These are phyloP conservation scores for Puccinia novopanici DNA, from an alignment of 1,284 basidiomycete genomes.

Conservation along the genomic window DNA sequence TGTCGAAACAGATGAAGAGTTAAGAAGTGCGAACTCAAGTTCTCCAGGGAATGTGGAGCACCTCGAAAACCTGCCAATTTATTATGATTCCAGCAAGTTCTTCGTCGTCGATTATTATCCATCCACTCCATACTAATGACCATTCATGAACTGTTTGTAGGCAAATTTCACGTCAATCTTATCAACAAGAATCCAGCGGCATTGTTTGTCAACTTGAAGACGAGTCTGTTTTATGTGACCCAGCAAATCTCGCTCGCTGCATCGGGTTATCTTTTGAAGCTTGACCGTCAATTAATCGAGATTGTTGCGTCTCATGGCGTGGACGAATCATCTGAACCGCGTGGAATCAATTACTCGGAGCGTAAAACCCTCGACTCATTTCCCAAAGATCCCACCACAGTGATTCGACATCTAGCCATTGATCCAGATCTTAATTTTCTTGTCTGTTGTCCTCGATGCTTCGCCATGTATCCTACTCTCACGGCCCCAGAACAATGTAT, in stretches of 20 bases:
- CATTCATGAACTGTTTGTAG: too few relatives aligned
- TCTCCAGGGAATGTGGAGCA: too few relatives aligned
- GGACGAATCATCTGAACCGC: not conserved
- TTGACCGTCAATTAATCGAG: not conserved
- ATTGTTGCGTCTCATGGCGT: not conserved
- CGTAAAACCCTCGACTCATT: not conserved
- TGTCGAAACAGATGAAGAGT: too few relatives aligned
- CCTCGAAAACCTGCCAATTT: too few relatives aligned
- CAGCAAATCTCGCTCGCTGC: not conserved
- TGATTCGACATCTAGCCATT: not conserved
- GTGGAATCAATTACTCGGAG: not conserved
- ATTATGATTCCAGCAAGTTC: too few relatives aligned
- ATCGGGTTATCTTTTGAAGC: not conserved
- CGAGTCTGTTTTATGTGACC: not conserved
- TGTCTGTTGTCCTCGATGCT: constrained; percentile 23
- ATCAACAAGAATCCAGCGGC: not conserved
- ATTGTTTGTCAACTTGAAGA: not conserved
- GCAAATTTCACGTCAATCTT: too few relatives aligned
- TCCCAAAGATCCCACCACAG: not conserved
- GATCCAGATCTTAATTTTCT: not conserved
- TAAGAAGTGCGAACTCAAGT: too few relatives aligned
- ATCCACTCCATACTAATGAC: too few relatives aligned
- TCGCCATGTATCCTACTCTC: constrained; percentile 21
- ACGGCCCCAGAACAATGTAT: not conserved
- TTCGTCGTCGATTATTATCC: too few relatives aligned